Evolutionary conservation across 2,329 filamentous ascomycete species (phyloP).

Genomic region (Aspergillus candidus): DNA sequence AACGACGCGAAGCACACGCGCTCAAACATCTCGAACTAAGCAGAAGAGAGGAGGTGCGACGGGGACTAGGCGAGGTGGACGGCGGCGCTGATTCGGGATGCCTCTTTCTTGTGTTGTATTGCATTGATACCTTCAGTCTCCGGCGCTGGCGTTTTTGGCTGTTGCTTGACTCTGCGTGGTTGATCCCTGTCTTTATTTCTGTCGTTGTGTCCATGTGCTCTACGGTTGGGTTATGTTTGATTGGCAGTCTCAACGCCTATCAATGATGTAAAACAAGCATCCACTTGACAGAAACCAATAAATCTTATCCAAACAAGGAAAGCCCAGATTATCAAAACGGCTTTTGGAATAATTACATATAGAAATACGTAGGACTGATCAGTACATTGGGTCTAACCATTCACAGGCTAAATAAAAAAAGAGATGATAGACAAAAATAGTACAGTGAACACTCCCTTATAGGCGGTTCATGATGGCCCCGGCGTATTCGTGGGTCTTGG

Average conservation of each 20-base stretch:
- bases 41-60: constrained; percentile 32
- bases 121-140: constrained; percentile 23
- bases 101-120: constrained; percentile 5
- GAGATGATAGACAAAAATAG: constrained; percentile 31
- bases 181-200: not conserved
- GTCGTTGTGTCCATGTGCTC: not conserved
- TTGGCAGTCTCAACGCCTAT: too few species aligned
- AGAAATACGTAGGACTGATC: constrained; percentile 30
- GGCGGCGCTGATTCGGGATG: constrained; percentile 24
- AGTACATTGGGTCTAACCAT: constrained; percentile 34
- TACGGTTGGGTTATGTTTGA: too few species aligned
- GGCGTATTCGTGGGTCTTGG: constrained; percentile 93
- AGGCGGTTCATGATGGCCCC: constrained; percentile 74
- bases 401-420: constrained; percentile 26
- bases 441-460: constrained; percentile 34
- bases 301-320: too few species aligned
- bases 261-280: not conserved
- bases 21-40: constrained; percentile 30
- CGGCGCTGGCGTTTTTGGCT: constrained; percentile 11
- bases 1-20: constrained; percentile 30
- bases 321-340: constrained; percentile 6
- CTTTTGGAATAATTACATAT: constrained; percentile 28
- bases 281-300: too few species aligned
- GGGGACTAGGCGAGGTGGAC: constrained; percentile 32
- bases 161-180: not conserved